A percentile compares a stretch with the other conserved stretches of the same genome.
phyloP scores from a whole-genome alignment of 1,139 yeast genomes.

The Zygoascus sp. region DNA sequence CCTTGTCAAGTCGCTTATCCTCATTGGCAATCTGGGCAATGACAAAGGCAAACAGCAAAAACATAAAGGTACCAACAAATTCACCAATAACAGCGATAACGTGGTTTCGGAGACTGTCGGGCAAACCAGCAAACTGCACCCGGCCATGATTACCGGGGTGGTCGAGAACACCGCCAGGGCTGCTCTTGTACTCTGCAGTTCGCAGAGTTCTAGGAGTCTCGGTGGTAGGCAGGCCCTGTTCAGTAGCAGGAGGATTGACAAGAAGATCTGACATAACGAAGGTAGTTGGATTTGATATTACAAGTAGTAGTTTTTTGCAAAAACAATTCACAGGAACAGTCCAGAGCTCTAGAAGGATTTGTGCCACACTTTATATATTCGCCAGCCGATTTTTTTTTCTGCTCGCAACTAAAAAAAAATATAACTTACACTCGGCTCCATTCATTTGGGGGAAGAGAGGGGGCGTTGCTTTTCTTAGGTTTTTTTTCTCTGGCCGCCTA shows the following conservation, averaged over 20 bases:
- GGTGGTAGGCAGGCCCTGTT: slow-evolving; percentile 16
- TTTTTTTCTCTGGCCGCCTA: no score
- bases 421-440: no score
- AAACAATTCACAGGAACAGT: not conserved
- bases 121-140: slow-evolving; percentile 32
- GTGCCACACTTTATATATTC: not conserved
- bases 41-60: slow-evolving; percentile 75
- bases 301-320: no score
- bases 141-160: slow-evolving; percentile 2
- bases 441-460: no score
- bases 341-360: no score
- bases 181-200: slow-evolving; percentile 6
- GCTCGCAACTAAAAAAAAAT: no score
- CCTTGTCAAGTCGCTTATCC: slow-evolving; percentile 17
- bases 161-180: slow-evolving; percentile 1
- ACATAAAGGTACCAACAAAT: slow-evolving; percentile 81
- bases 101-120: slow-evolving; percentile 47
- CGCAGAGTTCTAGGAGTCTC: slow-evolving; percentile 12
- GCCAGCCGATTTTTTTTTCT: no score
- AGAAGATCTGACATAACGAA: slow-evolving; percentile 14
- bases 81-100: slow-evolving; percentile 57
- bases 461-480: no score
- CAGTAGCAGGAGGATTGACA: slow-evolving; percentile 13
- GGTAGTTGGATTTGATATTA: not conserved
- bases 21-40: slow-evolving; percentile 82